Evolutionary conservation across 306 rosid genomes (phyloP), one percentile per base, ranked within the genome.

Genomic region (Casuarina glauca): DNA sequence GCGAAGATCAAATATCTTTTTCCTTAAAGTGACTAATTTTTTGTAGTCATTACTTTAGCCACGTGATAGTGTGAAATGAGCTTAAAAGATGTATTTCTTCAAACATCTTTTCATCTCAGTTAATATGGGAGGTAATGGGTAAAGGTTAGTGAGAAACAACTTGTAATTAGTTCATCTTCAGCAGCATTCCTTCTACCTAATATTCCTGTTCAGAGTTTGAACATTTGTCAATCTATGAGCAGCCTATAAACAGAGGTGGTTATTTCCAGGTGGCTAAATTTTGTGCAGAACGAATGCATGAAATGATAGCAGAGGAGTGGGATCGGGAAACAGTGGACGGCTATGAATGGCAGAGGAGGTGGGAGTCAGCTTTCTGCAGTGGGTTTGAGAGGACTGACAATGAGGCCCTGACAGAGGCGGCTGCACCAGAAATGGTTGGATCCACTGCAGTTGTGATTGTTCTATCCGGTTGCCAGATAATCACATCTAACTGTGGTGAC

Each of bases 361-460:
- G 98, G 98, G 93, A 93, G 72, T 84, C 91, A 0, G 89, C 91
- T 9, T 83, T 93, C 72, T 76, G 88, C 2, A 82, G 78, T 50
- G 93, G 98, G 39, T 91, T 93, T 75, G 89, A 87, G 88, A 91
- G 86, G 80, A 80, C 87, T 79, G 98, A 93, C 85, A 84, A 78
- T 60, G 91, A 91, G 75, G 74, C 86, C 43, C 3, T 76, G 32
- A 80, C 88, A 41, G 85, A 82, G 50, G 84, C 80, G 15, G 71
- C 82, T 36, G 97, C 95, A 20, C 87, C 93, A n/a, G 98, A 93
- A 81, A 91, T 93, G 98, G 93, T 91, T 70, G 98, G 98, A 86
- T 91, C 98, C 55, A 91, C 98, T 48, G 97, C 98, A 58, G 87
- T 93, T 62, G 92, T 82, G 53, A 89, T 77, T 54, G 85, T 90